Evolutionary conservation across 345 rosid species (phyloP), one percentile per base, ranked within the genome.

Genomic region (Bruguiera sexangula): DNA sequence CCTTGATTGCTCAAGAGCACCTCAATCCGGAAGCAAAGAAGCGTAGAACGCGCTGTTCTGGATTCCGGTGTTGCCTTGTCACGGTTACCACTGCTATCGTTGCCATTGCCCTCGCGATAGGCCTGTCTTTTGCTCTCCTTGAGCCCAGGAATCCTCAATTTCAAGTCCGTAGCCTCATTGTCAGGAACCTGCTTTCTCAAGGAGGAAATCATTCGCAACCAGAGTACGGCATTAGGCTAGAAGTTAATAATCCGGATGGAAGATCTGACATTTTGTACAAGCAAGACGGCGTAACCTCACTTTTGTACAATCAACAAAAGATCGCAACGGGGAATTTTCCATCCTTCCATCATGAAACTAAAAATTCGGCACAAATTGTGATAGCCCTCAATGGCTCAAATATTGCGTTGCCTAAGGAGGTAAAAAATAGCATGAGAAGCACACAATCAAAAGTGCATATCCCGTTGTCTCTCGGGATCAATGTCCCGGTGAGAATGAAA

Each of bases 401-500:
- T 18, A 37, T 10, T 37, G 20, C 58, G 29, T 21, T 72, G n/a
- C 69, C 69, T 2, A 37, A 63, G 37, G 62, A 56, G 6, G 32
- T 69, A 4, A n/a, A 52, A 8, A 20, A 60, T 5, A 72, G 70
- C 48, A 24, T 53, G 3, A 9, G 22, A 29, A 32, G 56, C 8
- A 21, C 26, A 24, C 48, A 48, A 6, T 1, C 62, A 6, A 65
- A 37, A 48, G 54, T 21, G 30, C 59, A 71, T 8, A 56, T 78
- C 31, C 48, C 78, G 0, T 66, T 80, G 19, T 32, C 26, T 5
- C 46, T 82, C 18, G 43, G 56, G 2, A 73, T 77, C 39, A 43
- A 55, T 2, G 34, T 76, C 22, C 73, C 83, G 0, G 71, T 53
- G 29, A 76, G 59, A 69, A 71, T 71, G 77, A 69, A 55, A 36